Evolutionary conservation across 345 rosid species (phyloP).

Genomic region (Litchi chinensis): DNA sequence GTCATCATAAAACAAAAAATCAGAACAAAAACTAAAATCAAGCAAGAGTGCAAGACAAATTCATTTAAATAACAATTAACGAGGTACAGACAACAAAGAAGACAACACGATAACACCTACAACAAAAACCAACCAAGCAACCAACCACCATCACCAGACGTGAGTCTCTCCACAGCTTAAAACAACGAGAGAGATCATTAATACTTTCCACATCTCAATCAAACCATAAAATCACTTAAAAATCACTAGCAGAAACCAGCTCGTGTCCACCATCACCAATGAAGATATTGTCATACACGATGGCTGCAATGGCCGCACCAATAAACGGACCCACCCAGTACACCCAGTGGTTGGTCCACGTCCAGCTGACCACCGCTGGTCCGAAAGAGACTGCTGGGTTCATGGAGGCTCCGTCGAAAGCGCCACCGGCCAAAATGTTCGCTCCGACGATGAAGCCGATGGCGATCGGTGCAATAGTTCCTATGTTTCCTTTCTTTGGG

Average conservation of each 20-base stretch:
- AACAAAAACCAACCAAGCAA: not conserved
- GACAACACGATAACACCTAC: not conserved
- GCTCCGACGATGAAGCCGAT: conserved; percentile 63
- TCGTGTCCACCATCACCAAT: conserved; percentile 42
- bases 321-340: conserved; percentile 69
- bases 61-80: conserved; percentile 1
- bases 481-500: conserved; percentile 58
- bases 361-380: conserved; percentile 77
- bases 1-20: too few relatives aligned
- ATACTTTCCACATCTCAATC: not conserved
- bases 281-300: conserved; percentile 59
- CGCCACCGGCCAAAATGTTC: conserved; percentile 58
- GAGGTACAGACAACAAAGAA: conserved; percentile 11
- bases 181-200: conserved; percentile 12
- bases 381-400: conserved; percentile 81
- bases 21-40: not conserved
- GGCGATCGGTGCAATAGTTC: conserved; percentile 50
- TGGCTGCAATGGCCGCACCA: conserved; percentile 60
- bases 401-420: conserved; percentile 66
- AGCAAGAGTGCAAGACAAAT: not conserved
- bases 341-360: conserved; percentile 71
- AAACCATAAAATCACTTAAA: conserved; percentile 22
- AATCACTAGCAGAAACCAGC: conserved; percentile 51
- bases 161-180: conserved; percentile 17
- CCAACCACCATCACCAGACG: not conserved